phyloP scores from a whole-genome alignment of 2,329 filamentous ascomycete species.

The Phaeosphaeria sp. region DNA sequence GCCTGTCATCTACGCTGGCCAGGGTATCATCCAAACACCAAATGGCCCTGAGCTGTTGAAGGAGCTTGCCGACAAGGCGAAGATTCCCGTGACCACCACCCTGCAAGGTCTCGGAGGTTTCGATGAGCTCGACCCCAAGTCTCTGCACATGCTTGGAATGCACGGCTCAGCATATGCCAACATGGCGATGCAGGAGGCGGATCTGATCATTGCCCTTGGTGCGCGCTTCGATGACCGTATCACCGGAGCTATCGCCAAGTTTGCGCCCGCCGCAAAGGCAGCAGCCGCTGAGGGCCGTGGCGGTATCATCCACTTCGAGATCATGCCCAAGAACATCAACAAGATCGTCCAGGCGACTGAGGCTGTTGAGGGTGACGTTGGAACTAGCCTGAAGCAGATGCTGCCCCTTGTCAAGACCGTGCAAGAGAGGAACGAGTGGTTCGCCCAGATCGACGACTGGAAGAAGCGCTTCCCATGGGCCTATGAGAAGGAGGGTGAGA shows the following conservation, averaged over 20 bases:
- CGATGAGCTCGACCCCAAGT: constrained; percentile 92
- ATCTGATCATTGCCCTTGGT: constrained; percentile 93
- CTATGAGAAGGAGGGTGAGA: constrained; percentile 78
- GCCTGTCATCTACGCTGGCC: constrained; percentile 92
- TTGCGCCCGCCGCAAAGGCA: constrained; percentile 85
- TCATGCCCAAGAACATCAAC: constrained; percentile 99
- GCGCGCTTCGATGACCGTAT: constrained; percentile 97
- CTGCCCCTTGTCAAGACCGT: constrained; percentile 73
- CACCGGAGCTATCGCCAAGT: constrained; percentile 80
- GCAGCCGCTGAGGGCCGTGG: constrained; percentile 86
- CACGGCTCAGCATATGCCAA: constrained; percentile 97
- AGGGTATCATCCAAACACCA: constrained; percentile 81
- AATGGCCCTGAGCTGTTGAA: constrained; percentile 81
- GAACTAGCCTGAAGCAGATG: constrained; percentile 76
- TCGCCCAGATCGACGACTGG: constrained; percentile 86
- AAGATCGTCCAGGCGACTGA: constrained; percentile 97
- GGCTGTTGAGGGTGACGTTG: constrained; percentile 92
- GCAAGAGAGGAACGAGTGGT: constrained; percentile 81
- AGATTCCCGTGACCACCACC: constrained; percentile 94
- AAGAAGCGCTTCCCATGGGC: constrained; percentile 88
- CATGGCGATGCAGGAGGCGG: constrained; percentile 96
- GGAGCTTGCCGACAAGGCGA: constrained; percentile 86
- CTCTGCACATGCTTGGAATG: constrained; percentile 98
- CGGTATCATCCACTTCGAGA: constrained; percentile 96
- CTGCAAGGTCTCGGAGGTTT: constrained; percentile 91